A percentile compares a stretch with the other conserved stretches of the same genome.
Conservation (phyloP, 1,139 yeast genomes). For the Sugiyamaella sp. region DNA sequence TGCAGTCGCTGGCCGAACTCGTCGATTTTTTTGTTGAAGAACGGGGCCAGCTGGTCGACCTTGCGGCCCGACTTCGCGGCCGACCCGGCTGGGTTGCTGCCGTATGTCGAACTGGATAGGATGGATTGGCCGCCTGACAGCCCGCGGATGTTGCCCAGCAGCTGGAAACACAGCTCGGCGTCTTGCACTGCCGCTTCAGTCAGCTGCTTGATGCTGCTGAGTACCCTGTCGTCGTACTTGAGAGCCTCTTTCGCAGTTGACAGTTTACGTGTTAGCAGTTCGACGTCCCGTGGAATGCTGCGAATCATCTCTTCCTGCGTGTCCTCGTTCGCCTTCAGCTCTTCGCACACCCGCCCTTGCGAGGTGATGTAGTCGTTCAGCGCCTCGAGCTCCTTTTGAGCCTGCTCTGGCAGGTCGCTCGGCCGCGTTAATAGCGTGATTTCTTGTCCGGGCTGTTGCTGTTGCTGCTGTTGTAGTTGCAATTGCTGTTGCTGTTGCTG, state of each 20-base stretch:
- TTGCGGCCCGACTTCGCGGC: slow-evolving; percentile 47
- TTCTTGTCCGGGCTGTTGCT: slow-evolving; percentile 41
- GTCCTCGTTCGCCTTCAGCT: slow-evolving; percentile 62
- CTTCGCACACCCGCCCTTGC: slow-evolving; percentile 82
- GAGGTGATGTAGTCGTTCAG: slow-evolving; percentile 81
- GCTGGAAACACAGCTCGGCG: slow-evolving; percentile 65
- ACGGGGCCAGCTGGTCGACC: slow-evolving; percentile 53
- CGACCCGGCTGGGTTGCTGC: slow-evolving; percentile 16
- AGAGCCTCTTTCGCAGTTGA: slow-evolving; percentile 71
- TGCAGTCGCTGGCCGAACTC: slow-evolving; percentile 60
- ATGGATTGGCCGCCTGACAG: slow-evolving; percentile 26
- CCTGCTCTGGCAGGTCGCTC: slow-evolving; percentile 75
- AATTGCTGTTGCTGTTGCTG: slow-evolving; percentile 7
- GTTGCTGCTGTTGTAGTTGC: slow-evolving; percentile 38
- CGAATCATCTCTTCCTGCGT: slow-evolving; percentile 71
- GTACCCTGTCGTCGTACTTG: slow-evolving; percentile 62
- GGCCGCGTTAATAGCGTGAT: slow-evolving; percentile 78
- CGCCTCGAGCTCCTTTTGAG: slow-evolving; percentile 77
- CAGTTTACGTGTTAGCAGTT: slow-evolving; percentile 64
- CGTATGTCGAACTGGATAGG: slow-evolving; percentile 22
- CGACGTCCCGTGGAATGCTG: slow-evolving; percentile 84
- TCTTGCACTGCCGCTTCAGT: slow-evolving; percentile 54
- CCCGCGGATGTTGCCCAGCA: slow-evolving; percentile 62
- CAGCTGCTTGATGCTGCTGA: slow-evolving; percentile 46
- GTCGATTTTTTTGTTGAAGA: slow-evolving; percentile 55